Conservation (phyloP, 441 rosid genomes). For the Bruguiera hainesii region DNA sequence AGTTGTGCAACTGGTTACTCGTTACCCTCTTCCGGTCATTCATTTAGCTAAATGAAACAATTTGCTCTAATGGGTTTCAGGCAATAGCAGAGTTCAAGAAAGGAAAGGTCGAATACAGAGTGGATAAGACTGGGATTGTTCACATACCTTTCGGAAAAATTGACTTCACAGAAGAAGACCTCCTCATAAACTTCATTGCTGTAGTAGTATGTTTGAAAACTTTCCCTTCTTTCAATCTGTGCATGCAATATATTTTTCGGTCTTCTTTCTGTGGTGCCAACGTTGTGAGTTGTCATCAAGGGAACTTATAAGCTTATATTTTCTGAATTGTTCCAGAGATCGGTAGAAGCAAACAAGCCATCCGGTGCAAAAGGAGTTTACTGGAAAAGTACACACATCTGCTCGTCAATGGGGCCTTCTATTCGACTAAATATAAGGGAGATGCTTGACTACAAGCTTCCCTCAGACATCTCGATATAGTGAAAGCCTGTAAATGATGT, state of each 20-base stretch:
- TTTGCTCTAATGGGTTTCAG: constrained; percentile 35
- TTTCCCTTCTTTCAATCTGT: not conserved
- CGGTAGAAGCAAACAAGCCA: constrained; percentile 93
- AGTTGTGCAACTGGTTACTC: not conserved
- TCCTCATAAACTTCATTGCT: constrained; percentile 71
- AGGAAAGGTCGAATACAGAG: constrained; percentile 93
- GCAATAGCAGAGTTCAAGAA: constrained; percentile 95
- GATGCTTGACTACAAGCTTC: constrained; percentile 79
- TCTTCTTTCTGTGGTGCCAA: not conserved
- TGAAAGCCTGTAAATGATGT: constrained; percentile 35
- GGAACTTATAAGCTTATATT: not conserved
- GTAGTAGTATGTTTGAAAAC: constrained; percentile 54
- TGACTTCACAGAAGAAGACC: constrained; percentile 77
- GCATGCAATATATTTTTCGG: not conserved
- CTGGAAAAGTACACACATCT: constrained; percentile 88
- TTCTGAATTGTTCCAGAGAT: constrained; percentile 52
- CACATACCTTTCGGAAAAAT: constrained; percentile 91
- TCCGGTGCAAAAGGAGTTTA: constrained; percentile 95
- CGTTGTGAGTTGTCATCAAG: not conserved
- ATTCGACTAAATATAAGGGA: constrained; percentile 77
- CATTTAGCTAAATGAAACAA: constrained; percentile 3
- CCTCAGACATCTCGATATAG: constrained; percentile 32
- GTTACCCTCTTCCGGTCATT: constrained; percentile 1
- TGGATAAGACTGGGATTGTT: constrained; percentile 98
- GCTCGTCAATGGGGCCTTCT: constrained; percentile 99